Conservation (phyloP, 1,284 basidiomycete genomes). For the Rhodotorula sp. region DNA sequence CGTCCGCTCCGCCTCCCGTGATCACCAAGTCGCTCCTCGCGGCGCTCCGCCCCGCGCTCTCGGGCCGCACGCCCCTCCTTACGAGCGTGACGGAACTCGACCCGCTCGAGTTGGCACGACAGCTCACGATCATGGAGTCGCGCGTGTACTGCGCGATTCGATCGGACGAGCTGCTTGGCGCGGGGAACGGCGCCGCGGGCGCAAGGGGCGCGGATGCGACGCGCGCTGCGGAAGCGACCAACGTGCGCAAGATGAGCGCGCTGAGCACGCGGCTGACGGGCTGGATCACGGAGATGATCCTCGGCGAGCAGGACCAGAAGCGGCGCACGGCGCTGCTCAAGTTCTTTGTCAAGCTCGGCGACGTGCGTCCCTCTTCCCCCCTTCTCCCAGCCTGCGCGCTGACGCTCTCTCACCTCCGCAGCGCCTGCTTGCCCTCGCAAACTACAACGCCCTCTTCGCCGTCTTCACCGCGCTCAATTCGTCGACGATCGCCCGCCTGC, state of each 20-base stretch:
- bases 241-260: constrained; percentile 53
- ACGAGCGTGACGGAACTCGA: constrained; percentile 85
- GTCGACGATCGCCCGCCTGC: constrained; percentile 50
- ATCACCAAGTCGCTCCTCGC: constrained; percentile 77
- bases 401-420: constrained; percentile 14
- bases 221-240: constrained; percentile 17
- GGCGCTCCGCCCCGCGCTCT: constrained; percentile 56
- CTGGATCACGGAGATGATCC: constrained; percentile 55
- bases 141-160: constrained; percentile 50
- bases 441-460: constrained; percentile 55
- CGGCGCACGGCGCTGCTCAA: constrained; percentile 52
- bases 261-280: constrained; percentile 54
- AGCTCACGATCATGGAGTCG: constrained; percentile 56
- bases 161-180: constrained; percentile 53
- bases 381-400: neutral
- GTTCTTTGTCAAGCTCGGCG: constrained; percentile 55
- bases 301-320: constrained; percentile 52
- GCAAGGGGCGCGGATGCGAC: constrained; percentile 13
- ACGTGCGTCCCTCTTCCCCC: constrained; percentile 43
- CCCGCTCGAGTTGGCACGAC: constrained; percentile 61
- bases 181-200: constrained; percentile 15
- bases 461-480: constrained; percentile 54
- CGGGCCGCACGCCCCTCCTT: constrained; percentile 43
- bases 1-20: constrained; percentile 57
- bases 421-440: constrained; percentile 51